Evolutionary conservation across 805 yeast genomes (phyloP).

Genomic region (Sugiyamaella qingdaonensis): DNA sequence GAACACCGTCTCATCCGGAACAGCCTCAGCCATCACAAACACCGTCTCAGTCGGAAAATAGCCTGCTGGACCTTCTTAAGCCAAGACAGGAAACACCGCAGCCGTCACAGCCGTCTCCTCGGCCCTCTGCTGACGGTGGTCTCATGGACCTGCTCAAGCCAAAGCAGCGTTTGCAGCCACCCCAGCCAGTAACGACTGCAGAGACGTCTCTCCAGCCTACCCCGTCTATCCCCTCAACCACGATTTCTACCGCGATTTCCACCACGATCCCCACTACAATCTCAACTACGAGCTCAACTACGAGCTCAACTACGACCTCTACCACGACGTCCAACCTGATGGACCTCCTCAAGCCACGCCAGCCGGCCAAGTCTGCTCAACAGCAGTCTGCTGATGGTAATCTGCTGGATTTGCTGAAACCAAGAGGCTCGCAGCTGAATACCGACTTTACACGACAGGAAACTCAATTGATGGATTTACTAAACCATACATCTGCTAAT

Average conservation of each 20-base stretch:
- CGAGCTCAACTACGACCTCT: too few relatives aligned
- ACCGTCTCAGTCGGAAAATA: neutral
- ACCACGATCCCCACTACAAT: too few relatives aligned
- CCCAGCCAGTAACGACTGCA: too few relatives aligned
- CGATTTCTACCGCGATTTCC: too few relatives aligned
- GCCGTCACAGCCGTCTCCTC: neutral
- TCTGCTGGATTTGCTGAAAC: slow-evolving; percentile 4
- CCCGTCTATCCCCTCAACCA: too few relatives aligned
- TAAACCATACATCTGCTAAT: neutral
- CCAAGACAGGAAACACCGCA: neutral
- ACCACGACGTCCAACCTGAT: too few relatives aligned
- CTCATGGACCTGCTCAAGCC: slow-evolving; percentile 4
- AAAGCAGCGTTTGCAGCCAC: too few relatives aligned
- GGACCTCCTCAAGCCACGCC: neutral
- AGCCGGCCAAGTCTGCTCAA: neutral
- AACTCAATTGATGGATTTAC: too few relatives aligned
- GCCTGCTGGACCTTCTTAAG: neutral
- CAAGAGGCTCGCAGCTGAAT: neutral
- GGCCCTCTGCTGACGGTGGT: neutral
- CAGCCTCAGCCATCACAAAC: neutral
- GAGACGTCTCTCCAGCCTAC: too few relatives aligned
- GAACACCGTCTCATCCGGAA: too few relatives aligned
- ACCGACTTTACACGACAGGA: too few relatives aligned
- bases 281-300: too few relatives aligned
- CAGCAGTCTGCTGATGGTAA: neutral